phyloP scores from a whole-genome alignment of 179 eudicot genomes.

The Silene vulgaris region DNA sequence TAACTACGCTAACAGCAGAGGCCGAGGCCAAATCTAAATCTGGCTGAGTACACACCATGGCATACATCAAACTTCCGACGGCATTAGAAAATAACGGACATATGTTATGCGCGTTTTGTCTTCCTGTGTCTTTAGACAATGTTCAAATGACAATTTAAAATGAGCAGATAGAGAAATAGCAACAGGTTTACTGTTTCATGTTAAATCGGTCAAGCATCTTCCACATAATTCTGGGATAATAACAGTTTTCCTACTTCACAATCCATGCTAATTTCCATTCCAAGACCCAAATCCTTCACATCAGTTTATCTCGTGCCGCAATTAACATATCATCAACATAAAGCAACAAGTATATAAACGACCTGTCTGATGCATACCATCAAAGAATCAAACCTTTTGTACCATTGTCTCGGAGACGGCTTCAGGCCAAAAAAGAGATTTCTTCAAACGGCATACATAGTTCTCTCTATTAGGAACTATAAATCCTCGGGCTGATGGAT shows the following conservation, averaged over 20 bases:
- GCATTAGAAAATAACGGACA: not conserved
- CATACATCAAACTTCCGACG: not conserved
- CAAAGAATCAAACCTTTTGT: not conserved
- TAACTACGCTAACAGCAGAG: not conserved
- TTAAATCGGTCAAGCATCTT: not conserved
- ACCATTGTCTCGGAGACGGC: not conserved
- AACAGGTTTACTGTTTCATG: not conserved
- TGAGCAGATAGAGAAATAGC: not conserved
- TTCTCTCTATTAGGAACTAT: not conserved
- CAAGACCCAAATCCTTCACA: not conserved
- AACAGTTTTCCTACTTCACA: not conserved
- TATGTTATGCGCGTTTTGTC: not conserved
- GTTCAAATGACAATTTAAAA: not conserved
- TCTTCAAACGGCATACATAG: not conserved
- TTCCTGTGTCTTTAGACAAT: not conserved
- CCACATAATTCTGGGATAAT: not conserved
- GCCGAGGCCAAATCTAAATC: too few relatives aligned
- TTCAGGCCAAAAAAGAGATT: not conserved
- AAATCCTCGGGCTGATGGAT: too few relatives aligned
- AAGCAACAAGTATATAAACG: not conserved
- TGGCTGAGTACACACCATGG: not conserved
- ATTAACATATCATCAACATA: not conserved
- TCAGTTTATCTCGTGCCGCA: not conserved
- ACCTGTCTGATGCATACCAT: not conserved
- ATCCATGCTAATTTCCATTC: not conserved